Evolutionary conservation across 1,284 basidiomycete genomes (phyloP).

Genomic region (Trametes polyzona): DNA sequence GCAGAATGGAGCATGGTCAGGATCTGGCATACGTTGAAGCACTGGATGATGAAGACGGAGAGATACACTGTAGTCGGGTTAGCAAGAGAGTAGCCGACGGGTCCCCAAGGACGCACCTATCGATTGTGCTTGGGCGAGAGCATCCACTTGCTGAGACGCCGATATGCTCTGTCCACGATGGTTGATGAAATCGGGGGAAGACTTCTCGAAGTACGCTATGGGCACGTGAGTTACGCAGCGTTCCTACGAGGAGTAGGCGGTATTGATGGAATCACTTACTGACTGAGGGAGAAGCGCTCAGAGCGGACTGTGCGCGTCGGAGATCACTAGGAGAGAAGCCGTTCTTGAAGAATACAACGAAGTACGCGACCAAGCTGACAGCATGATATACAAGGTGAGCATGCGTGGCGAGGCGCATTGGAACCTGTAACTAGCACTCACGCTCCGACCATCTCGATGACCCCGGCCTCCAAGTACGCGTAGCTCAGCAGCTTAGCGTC

Average conservation of each 20-base stretch:
- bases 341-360: slow-evolving; percentile 65
- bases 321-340: slow-evolving; percentile 66
- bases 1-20: too few relatives aligned
- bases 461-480: slow-evolving; percentile 67
- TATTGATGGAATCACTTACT: not conserved
- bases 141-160: slow-evolving; percentile 57
- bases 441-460: slow-evolving; percentile 58
- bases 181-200: slow-evolving; percentile 60
- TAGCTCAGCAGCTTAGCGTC: slow-evolving; percentile 68
- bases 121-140: slow-evolving; percentile 61
- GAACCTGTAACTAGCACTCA: slow-evolving; percentile 36
- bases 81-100: not conserved
- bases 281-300: slow-evolving; percentile 12
- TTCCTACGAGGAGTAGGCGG: too few relatives aligned
- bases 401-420: not conserved
- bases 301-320: slow-evolving; percentile 47
- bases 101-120: slow-evolving; percentile 44
- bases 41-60: slow-evolving; percentile 68
- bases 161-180: slow-evolving; percentile 49
- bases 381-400: not conserved
- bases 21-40: slow-evolving; percentile 58
- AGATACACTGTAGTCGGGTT: slow-evolving; percentile 50
- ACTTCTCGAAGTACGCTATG: slow-evolving; percentile 50
- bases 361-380: slow-evolving; percentile 59
- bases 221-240: not conserved